Percentiles rank a stretch among this genome's conserved stretches.
Conservation (phyloP, 352 stramenopile genomes). For the Phytophthora cryptogea region DNA sequence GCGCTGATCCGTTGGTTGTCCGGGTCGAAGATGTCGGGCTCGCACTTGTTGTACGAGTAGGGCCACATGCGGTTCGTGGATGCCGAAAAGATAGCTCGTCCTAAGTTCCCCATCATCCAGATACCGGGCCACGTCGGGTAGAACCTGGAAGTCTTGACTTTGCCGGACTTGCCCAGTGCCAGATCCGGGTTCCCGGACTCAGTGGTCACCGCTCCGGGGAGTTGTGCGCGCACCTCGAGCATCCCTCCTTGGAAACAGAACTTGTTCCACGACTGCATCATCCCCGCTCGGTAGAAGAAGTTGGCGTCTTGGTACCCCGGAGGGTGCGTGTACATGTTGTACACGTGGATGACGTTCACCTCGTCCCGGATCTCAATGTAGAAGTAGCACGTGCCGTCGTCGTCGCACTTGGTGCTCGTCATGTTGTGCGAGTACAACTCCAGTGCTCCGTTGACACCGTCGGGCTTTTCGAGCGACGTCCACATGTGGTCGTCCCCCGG, state of each 20-base stretch:
- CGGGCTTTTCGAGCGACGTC: conserved; percentile 94
- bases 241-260: conserved; percentile 96
- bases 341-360: conserved; percentile 48
- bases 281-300: conserved; percentile 67
- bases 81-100: conserved; percentile 93
- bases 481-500: conserved; percentile 94
- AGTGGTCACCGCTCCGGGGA: conserved; percentile 75
- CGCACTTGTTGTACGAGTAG: conserved; percentile 94
- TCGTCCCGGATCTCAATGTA: conserved; percentile 47
- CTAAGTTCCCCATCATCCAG: conserved; percentile 97
- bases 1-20: conserved; percentile 81
- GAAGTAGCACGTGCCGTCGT: conserved; percentile 56
- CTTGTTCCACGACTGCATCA: conserved; percentile 93
- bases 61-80: conserved; percentile 96
- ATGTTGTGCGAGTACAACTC: conserved; percentile 92
- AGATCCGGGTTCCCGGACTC: conserved; percentile 53
- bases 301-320: conserved; percentile 46
- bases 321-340: conserved; percentile 60
- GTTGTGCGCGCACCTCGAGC: conserved; percentile 89
- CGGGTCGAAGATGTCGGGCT: conserved; percentile 57
- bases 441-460: conserved; percentile 89
- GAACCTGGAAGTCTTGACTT: conserved; percentile 53
- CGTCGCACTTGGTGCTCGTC: conserved; percentile 54
- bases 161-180: conserved; percentile 45
- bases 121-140: conserved; percentile 94